Base-by-base conservation (phyloP, 2,329 filamentous ascomycete species). In the Ascochyta viciae-villosae region DNA sequence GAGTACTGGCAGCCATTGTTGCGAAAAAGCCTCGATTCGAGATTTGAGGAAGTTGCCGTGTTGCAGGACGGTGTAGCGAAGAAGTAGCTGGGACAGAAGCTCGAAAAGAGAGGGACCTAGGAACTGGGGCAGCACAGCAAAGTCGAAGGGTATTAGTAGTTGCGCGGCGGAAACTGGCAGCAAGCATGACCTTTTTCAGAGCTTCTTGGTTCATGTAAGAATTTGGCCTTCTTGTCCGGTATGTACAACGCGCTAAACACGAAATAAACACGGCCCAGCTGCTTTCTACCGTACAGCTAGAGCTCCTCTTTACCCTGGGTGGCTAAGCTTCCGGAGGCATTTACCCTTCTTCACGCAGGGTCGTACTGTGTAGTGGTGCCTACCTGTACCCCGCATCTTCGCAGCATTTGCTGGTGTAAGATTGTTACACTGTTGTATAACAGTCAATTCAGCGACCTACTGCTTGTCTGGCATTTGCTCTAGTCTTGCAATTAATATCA, bases 1-100 rank as follows among this genome's bases (percentile, higher is more conserved):
- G 73, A 16, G 63, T 63, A 41, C 66, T 61, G 56, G 67, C 42
- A 54, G 62, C 61, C 68, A 71, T 71, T 55, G 60, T 67, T 56
- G 63, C 63, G 53, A 66, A 58, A 23, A 47, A 54, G 54, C 49
- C 58, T 35, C 63, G 57, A 39, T 27, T 50, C n/a, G 26, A 48
- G 24, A 13, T 12, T 35, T 10, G 47, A 13, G 23, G 37, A 52
- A 31, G 50, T 54, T 24, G 52, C 24, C 37, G 47, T 31, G 40
- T 41, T 44, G 48, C 44, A 51, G 53, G 43, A 54, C 42, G 48
- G 46, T 53, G 42, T 26, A 44, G 15, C 44, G 58, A 35, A 40
- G 16, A 35, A 50, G 29, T 31, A 31, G 12, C 41, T 50, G 38
- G 31, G 54, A 56, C 8, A 45, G 57, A 55, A 45, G 50, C 56